These are phyloP conservation scores for Scleroderma bovista DNA, from an alignment of 768 basidiomycete species.

Conservation along the genomic window DNA sequence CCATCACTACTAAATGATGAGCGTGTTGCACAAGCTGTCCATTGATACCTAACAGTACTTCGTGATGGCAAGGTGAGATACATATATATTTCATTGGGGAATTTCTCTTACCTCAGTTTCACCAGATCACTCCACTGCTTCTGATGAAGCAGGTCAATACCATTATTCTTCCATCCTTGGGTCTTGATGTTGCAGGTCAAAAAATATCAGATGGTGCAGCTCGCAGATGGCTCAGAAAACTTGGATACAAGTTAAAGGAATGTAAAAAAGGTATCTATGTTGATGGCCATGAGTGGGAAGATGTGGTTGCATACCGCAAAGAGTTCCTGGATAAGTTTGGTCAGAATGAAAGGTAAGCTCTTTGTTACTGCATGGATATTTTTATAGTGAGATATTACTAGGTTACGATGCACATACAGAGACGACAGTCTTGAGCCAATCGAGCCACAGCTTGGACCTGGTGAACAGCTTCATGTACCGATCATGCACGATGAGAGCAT, in stretches of 20 bases:
- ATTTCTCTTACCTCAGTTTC: not conserved
- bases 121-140: constrained; percentile 1
- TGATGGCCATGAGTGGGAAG: too few relatives aligned
- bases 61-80: not conserved
- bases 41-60: not conserved
- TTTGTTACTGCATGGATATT: too few relatives aligned
- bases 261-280: too few relatives aligned
- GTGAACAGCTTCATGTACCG: constrained; percentile 10
- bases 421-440: constrained; percentile 8
- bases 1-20: too few relatives aligned
- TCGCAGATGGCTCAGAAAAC: constrained; percentile 30
- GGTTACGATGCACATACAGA: constrained; percentile 5
- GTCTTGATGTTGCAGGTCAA: not conserved
- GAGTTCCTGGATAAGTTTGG: too few relatives aligned
- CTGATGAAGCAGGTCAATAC: constrained; percentile 4
- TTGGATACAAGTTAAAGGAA: too few relatives aligned
- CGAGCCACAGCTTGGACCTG: constrained; percentile 8
- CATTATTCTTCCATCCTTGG: too few relatives aligned
- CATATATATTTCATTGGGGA: not conserved
- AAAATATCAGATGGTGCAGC: constrained; percentile 19
- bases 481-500: constrained; percentile 19
- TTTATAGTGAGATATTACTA: too few relatives aligned
- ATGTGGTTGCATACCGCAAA: too few relatives aligned
- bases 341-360: too few relatives aligned
- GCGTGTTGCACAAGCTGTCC: too few relatives aligned